phyloP scores from a whole-genome alignment of 1,139 yeast genomes.

The Blastobotrys petasosporus region DNA sequence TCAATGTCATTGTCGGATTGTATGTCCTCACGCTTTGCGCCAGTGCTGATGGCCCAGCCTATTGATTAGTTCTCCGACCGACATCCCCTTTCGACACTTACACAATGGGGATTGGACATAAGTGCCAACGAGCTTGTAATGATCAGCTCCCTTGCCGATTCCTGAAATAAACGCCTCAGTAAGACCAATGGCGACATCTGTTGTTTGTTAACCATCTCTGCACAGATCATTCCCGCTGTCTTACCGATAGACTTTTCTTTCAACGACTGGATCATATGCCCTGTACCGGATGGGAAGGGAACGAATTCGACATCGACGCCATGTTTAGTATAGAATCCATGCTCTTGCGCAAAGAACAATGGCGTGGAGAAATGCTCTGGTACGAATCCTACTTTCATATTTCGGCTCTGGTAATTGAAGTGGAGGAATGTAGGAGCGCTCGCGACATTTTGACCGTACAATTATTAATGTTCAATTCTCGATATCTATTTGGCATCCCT shows the following conservation, averaged over 20 bases:
- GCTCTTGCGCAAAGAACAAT: conserved; percentile 58
- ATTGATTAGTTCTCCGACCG: background rate
- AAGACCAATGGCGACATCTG: conserved; percentile 69
- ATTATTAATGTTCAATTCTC: background rate
- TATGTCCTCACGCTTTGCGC: conserved; percentile 52
- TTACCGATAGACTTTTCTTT: conserved; percentile 53
- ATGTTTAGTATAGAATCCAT: conserved; percentile 47
- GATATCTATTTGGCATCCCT: conserved; percentile 37
- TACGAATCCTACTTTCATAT: conserved; percentile 61
- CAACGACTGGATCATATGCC: conserved; percentile 72
- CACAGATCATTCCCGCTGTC: conserved; percentile 4
- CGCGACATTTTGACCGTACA: background rate
- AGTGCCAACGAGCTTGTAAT: conserved; percentile 67
- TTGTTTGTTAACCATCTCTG: background rate
- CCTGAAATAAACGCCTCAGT: conserved; percentile 91
- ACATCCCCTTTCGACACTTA: conserved; percentile 12
- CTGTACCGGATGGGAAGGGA: conserved; percentile 83
- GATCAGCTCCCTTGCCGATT: conserved; percentile 59
- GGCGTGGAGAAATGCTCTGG: conserved; percentile 95
- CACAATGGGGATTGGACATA: conserved; percentile 81
- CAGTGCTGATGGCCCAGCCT: conserved; percentile 82
- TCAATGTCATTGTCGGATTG: conserved; percentile 47
- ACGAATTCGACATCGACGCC: conserved; percentile 53
- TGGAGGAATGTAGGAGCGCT: background rate
- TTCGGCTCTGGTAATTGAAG: background rate